Conservation (phyloP, 352 stramenopile species). For the Elongisporangium senticosum region DNA sequence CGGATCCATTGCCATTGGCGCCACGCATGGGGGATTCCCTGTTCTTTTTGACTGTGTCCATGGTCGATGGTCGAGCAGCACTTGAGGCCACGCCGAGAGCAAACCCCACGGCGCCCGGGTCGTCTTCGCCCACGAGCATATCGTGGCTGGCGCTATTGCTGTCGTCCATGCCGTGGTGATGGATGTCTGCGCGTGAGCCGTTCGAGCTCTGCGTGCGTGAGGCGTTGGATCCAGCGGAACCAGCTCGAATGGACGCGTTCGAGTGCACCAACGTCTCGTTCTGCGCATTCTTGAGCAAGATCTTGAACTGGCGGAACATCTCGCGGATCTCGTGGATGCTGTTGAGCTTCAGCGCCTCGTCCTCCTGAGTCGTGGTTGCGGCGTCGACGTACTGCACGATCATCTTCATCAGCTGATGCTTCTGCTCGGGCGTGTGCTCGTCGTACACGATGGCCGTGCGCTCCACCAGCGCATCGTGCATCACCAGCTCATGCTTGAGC, state of each 20-base stretch:
- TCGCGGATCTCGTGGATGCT: constrained; percentile 90
- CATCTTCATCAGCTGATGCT: constrained; percentile 68
- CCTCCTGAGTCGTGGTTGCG: constrained; percentile 58
- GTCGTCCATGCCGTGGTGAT: constrained; percentile 8
- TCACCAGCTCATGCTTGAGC: constrained; percentile 90
- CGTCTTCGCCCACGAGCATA: constrained; percentile 53
- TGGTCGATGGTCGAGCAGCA: constrained; percentile 51
- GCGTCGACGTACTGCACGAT: constrained; percentile 76
- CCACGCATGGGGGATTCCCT: constrained; percentile 9
- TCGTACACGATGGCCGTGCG: constrained; percentile 80
- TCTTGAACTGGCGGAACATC: constrained; percentile 90
- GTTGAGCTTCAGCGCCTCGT: constrained; percentile 64
- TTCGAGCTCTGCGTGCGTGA: constrained; percentile 46
- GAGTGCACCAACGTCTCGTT: constrained; percentile 17
- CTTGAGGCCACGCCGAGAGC: constrained; percentile 45
- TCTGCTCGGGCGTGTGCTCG: constrained; percentile 90
- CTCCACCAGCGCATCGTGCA: constrained; percentile 92
- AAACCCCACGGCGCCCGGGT: constrained; percentile 50
- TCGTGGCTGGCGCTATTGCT: constrained; percentile 17
- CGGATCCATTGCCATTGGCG: not conserved
- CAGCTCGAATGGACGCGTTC: constrained; percentile 20
- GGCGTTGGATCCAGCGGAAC: constrained; percentile 48
- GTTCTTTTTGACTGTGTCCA: constrained; percentile 51
- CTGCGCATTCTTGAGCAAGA: constrained; percentile 64
- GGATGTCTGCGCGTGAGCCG: constrained; percentile 37